Conservation (phyloP, 108 stramenopile genomes). For the Aurantiochytrium sp. region DNA sequence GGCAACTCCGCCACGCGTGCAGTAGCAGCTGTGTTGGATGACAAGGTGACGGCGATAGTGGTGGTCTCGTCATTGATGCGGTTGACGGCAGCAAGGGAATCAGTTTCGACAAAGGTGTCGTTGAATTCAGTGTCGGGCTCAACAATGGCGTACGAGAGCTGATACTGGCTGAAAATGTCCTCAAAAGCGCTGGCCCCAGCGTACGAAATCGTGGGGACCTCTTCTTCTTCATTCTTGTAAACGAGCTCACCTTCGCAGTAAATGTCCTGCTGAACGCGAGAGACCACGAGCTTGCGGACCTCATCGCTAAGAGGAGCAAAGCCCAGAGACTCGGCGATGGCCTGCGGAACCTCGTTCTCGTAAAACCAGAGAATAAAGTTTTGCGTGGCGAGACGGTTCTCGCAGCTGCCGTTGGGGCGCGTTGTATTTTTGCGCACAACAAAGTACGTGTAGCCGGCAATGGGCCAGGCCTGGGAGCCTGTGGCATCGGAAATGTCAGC, state of each 20-base stretch:
- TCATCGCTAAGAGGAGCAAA: neutral
- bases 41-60: neutral
- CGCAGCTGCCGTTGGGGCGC: neutral
- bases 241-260: neutral
- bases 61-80: neutral
- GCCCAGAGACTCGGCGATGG: neutral
- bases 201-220: neutral
- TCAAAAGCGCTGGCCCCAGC: neutral
- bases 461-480: neutral
- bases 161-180: neutral
- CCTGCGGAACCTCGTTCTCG: neutral
- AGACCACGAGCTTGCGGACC: neutral
- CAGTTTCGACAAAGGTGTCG: neutral
- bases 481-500: neutral
- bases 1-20: too few relatives aligned
- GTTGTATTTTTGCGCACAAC: neutral
- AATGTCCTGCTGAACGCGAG: neutral
- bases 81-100: neutral
- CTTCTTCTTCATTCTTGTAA: neutral
- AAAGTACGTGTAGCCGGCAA: conserved; percentile 3
- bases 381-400: neutral
- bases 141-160: neutral
- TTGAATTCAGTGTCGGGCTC: neutral
- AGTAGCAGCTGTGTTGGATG: neutral
- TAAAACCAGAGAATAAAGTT: neutral